Base-by-base conservation (phyloP, 225 moss, liverwort and hornwort species). In the Marchantia polymorpha region DNA sequence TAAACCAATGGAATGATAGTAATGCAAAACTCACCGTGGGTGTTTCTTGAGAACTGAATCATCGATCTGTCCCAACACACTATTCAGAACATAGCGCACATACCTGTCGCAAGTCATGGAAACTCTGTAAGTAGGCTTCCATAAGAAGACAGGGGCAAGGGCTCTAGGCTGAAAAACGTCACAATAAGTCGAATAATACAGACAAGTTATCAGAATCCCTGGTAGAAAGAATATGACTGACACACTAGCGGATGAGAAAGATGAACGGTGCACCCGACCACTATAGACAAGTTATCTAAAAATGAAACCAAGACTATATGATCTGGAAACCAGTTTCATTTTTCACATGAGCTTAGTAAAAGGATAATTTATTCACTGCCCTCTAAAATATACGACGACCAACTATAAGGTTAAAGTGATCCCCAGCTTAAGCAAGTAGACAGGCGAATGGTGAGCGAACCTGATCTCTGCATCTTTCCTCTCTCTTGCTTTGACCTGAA, bases 401-500 rank as follows among this genome's bases (percentile, higher is more conserved):
- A 39, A 39, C 39, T 39, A 58, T 16, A 14, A 10, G 9, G 20
- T 20, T 58, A 58, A 14, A 5, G 13, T 0, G 19, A 16, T 68
- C 7, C 68, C 15, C 31, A 31, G 68, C 13, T 68, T 16, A 12
- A 14, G 46, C 17, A 1, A 68, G 7, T 47, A 69, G 2, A 19
- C 8, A 14, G 74, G 55, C 49, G 16, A 77, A 52, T 51, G 20
- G 15, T 14, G 50, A 7, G 6, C 78, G 69, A 71, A 96, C 96
- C 96, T 96, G 80, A 97, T 91, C 86, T 97, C 96, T 63, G 96
- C 91, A 83, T 97, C 96, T 89, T 90, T 90, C 84, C 96, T 91
- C 86, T 97, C 96, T 82, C 94, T 93, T 63, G 84, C 87, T 86
- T 91, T 94, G 81, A 97, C 90, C 96, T 96, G 86, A 83, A 91